A percentile compares a stretch with the other conserved stretches of the same genome.
Conservation (phyloP, 139 green algal genomes). For the Coccomyxa sp. region DNA sequence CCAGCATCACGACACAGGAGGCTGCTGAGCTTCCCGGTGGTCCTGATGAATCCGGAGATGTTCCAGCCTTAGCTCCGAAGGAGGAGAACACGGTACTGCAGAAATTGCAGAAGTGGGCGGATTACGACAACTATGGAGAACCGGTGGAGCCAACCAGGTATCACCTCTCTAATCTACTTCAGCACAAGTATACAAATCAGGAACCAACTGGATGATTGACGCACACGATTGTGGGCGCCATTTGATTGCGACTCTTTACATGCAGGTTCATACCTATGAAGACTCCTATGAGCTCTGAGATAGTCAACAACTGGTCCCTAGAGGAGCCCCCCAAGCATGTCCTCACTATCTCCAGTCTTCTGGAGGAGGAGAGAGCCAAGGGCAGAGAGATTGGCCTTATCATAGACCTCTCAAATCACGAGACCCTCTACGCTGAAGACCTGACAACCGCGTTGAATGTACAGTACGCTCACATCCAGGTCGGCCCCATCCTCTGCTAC, state of each 20-base stretch:
- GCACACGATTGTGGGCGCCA: too few species aligned
- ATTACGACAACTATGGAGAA: constrained; percentile 48
- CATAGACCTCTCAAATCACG: constrained; percentile 80
- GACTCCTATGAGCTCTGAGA: constrained; percentile 54
- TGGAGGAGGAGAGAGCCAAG: constrained; percentile 30
- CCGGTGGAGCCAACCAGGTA: constrained; percentile 36
- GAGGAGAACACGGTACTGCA: background rate
- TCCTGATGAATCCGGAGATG: constrained; percentile 72
- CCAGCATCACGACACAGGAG: too few species aligned
- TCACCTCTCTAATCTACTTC: too few species aligned
- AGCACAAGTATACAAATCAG: too few species aligned
- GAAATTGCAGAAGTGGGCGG: constrained; percentile 40
- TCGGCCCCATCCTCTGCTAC: background rate
- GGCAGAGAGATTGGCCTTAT: constrained; percentile 58
- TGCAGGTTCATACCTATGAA: constrained; percentile 69
- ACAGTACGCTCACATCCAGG: constrained; percentile 46
- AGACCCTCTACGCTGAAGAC: constrained; percentile 76
- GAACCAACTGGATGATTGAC: too few species aligned
- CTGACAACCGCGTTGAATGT: constrained; percentile 38
- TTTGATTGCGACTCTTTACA: too few species aligned
- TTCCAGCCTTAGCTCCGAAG: constrained; percentile 19
- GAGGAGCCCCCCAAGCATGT: constrained; percentile 45
- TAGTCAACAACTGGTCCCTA: constrained; percentile 60
- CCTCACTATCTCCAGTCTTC: constrained; percentile 51
- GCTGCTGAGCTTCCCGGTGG: constrained; percentile 24